A percentile compares a stretch with the other conserved stretches of the same genome.
Conservation (phyloP, 2,329 filamentous ascomycete genomes). For the Rutstroemia sp. region DNA sequence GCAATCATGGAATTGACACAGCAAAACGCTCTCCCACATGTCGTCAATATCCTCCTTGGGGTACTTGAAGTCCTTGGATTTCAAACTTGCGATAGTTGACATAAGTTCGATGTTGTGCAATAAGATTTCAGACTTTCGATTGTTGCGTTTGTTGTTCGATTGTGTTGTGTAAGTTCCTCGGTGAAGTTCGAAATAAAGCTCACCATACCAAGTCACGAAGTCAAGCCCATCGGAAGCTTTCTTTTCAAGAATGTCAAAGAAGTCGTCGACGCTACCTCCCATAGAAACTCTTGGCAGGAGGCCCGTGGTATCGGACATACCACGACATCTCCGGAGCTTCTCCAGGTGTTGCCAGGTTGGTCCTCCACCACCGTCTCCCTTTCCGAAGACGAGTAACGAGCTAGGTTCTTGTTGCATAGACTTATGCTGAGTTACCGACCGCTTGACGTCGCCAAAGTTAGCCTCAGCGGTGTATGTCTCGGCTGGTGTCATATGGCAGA, state of each 20-base stretch:
- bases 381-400: slow-evolving; percentile 88
- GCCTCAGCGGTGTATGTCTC: slow-evolving; percentile 95
- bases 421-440: slow-evolving; percentile 88
- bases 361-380: slow-evolving; percentile 92
- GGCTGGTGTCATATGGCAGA: slow-evolving; percentile 94
- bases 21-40: slow-evolving; percentile 88
- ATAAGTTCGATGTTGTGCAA: slow-evolving; percentile 83
- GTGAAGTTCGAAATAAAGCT: slow-evolving; percentile 96
- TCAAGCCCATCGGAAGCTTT: slow-evolving; percentile 55
- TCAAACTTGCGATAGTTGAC: slow-evolving; percentile 74
- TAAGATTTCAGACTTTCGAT: slow-evolving; percentile 76
- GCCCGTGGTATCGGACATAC: slow-evolving; percentile 80
- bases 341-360: slow-evolving; percentile 92
- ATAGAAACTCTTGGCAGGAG: slow-evolving; percentile 81
- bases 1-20: slow-evolving; percentile 98
- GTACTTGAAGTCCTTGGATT: slow-evolving; percentile 66
- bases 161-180: slow-evolving; percentile 96
- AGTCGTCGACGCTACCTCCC: slow-evolving; percentile 86
- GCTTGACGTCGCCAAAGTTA: slow-evolving; percentile 87
- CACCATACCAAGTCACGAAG: slow-evolving; percentile 94
- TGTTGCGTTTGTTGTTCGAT: slow-evolving; percentile 94
- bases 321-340: slow-evolving; percentile 87
- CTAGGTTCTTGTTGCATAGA: slow-evolving; percentile 89
- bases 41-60: slow-evolving; percentile 89
- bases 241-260: slow-evolving; percentile 78